Evolutionary conservation across 495 filamentous ascomycete genomes (phyloP).

Genomic region (Aspergillus cristatus): DNA sequence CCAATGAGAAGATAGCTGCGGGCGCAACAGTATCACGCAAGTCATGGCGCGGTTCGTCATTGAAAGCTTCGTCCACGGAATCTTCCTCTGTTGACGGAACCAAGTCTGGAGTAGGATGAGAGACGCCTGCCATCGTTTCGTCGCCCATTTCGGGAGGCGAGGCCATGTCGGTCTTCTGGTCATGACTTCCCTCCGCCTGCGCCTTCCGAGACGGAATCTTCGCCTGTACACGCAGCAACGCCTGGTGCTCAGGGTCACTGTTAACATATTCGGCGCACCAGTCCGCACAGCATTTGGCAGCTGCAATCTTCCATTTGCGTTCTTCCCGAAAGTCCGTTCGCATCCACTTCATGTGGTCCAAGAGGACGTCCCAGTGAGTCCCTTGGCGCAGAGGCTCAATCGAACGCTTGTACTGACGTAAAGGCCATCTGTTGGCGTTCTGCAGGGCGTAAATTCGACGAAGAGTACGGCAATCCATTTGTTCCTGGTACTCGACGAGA

Average conservation of each 20-base stretch:
- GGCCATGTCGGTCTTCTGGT: slow-evolving; percentile 12
- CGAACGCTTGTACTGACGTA: slow-evolving; percentile 73
- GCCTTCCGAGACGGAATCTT: slow-evolving; percentile 20
- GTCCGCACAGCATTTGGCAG: slow-evolving; percentile 65
- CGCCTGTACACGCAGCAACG: slow-evolving; percentile 55
- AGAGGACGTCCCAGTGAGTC: slow-evolving; percentile 74
- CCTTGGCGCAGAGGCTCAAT: slow-evolving; percentile 66
- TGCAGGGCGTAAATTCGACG: slow-evolving; percentile 82
- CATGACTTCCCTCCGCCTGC: slow-evolving; percentile 11
- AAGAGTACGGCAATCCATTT: slow-evolving; percentile 73
- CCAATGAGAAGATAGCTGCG: slow-evolving; percentile 73
- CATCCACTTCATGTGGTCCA: slow-evolving; percentile 95
- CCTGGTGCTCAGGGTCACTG: slow-evolving; percentile 49
- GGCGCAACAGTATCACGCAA: slow-evolving; percentile 40
- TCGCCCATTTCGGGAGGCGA: slow-evolving; percentile 21
- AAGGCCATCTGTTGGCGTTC: slow-evolving; percentile 78
- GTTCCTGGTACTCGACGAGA: slow-evolving; percentile 65
- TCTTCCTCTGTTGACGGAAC: slow-evolving; percentile 55
- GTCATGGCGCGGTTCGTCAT: slow-evolving; percentile 37
- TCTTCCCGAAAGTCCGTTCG: slow-evolving; percentile 91
- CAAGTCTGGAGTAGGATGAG: slow-evolving; percentile 61
- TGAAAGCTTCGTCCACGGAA: slow-evolving; percentile 37
- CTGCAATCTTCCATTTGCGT: slow-evolving; percentile 81
- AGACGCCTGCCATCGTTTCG: slow-evolving; percentile 25
- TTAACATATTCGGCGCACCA: slow-evolving; percentile 75